Evolutionary conservation across 257 asterid genomes (phyloP).

Genomic region (Lavandula angustifolia): DNA sequence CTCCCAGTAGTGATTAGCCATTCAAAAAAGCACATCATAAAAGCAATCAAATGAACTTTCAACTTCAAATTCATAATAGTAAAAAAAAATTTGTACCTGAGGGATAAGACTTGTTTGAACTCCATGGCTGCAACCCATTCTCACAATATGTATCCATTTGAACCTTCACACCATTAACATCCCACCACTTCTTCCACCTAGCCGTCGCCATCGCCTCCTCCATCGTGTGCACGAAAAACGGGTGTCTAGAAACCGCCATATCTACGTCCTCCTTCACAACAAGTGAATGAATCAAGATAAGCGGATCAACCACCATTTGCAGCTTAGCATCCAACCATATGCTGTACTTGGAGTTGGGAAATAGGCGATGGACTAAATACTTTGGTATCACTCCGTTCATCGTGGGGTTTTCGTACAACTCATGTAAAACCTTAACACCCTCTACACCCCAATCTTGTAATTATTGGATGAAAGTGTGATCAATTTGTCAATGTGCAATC

Average conservation of each 20-base stretch:
- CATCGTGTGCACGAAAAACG: constrained; percentile 65
- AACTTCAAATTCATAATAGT: background rate
- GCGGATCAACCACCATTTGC: constrained; percentile 80
- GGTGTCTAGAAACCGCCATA: constrained; percentile 85
- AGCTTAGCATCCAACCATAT: constrained; percentile 93
- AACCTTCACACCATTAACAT: constrained; percentile 54
- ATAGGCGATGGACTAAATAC: constrained; percentile 71
- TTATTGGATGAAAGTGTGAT: constrained; percentile 45
- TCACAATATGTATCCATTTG: constrained; percentile 93
- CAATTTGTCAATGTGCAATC: constrained; percentile 51
- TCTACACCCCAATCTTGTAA: constrained; percentile 74
- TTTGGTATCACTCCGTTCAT: constrained; percentile 88
- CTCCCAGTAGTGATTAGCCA: background rate
- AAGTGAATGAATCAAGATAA: constrained; percentile 71
- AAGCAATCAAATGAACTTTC: background rate
- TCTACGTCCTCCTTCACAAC: constrained; percentile 62
- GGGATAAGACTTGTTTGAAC: constrained; percentile 68
- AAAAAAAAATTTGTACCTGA: constrained; percentile 50
- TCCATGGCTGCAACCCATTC: constrained; percentile 83
- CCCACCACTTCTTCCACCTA: constrained; percentile 96
- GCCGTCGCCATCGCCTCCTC: constrained; percentile 94
- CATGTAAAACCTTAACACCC: constrained; percentile 49
- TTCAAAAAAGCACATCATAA: background rate
- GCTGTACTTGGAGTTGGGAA: constrained; percentile 79
- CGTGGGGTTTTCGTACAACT: constrained; percentile 66